A percentile compares a stretch with the other conserved stretches of the same genome.
These are phyloP conservation scores for Vaccinium corymbosum DNA, from an alignment of 148 eudicot species.

Conservation along the genomic window DNA sequence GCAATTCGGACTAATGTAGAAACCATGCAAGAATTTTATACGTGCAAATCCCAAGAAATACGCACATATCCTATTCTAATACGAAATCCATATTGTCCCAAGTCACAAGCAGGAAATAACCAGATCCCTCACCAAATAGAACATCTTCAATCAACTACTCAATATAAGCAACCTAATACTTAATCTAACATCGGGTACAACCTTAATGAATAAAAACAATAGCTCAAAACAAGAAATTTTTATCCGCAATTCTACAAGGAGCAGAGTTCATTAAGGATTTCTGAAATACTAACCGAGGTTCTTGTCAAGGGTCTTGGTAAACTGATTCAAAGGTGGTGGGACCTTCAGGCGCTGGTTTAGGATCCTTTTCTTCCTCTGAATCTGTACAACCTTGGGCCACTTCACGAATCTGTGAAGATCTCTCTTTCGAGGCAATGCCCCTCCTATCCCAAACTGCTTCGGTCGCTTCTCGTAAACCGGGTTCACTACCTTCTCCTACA, in stretches of 20 bases:
- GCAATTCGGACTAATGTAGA: neutral
- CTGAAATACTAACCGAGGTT: constrained; percentile 33
- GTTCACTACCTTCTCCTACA: constrained; percentile 41
- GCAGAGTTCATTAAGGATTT: no score
- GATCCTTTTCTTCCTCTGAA: constrained; percentile 55
- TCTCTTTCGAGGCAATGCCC: constrained; percentile 52
- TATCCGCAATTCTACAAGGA: neutral
- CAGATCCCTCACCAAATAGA: neutral
- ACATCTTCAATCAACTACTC: neutral
- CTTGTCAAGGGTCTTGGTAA: constrained; percentile 53
- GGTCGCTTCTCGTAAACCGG: constrained; percentile 48
- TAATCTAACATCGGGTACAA: neutral
- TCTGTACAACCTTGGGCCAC: constrained; percentile 50
- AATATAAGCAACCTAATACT: neutral
- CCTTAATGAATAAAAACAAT: neutral
- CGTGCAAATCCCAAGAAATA: neutral
- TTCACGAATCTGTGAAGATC: constrained; percentile 48
- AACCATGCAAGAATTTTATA: neutral
- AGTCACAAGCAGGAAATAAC: neutral
- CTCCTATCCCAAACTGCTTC: constrained; percentile 53
- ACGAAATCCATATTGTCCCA: neutral
- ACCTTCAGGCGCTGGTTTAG: constrained; percentile 55
- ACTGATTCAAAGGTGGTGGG: constrained; percentile 48
- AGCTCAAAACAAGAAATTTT: neutral
- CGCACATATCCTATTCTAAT: neutral